phyloP scores from a whole-genome alignment of 73 alveolate genomes.

The Paramecium sexaurelia region DNA sequence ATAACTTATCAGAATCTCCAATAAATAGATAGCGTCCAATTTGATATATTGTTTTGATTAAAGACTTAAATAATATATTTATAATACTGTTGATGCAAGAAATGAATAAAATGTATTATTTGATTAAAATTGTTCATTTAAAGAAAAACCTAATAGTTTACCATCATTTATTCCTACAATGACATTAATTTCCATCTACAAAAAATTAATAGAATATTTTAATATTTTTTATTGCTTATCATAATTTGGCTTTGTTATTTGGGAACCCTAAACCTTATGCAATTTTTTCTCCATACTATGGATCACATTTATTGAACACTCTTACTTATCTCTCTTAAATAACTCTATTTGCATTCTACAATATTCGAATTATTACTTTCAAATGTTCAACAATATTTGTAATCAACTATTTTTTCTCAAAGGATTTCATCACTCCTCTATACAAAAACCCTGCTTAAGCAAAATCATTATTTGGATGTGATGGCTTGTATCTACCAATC shows the following conservation, averaged over 20 bases:
- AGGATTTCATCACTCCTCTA: constrained; percentile 77
- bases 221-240: not conserved
- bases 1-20: constrained; percentile 23
- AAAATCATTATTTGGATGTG: constrained; percentile 74
- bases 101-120: not conserved
- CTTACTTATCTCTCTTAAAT: constrained; percentile 82
- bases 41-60: not conserved
- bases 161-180: constrained; percentile 25
- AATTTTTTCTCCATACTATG: constrained; percentile 82
- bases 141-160: not conserved
- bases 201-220: not conserved
- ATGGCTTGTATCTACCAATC: constrained; percentile 64
- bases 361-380: constrained; percentile 53
- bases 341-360: constrained; percentile 68
- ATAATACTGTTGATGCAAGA: not conserved
- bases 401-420: constrained; percentile 69
- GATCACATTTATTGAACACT: constrained; percentile 77
- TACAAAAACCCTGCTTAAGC: constrained; percentile 79
- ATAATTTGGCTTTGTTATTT: constrained; percentile 73
- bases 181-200: not conserved
- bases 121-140: not conserved
- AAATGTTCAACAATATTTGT: constrained; percentile 73
- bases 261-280: constrained; percentile 81
- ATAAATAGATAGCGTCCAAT: not conserved
- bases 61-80: not conserved